These are phyloP conservation scores for Phytophthora foliorum DNA, from an alignment of 352 stramenopile genomes.

Conservation along the genomic window DNA sequence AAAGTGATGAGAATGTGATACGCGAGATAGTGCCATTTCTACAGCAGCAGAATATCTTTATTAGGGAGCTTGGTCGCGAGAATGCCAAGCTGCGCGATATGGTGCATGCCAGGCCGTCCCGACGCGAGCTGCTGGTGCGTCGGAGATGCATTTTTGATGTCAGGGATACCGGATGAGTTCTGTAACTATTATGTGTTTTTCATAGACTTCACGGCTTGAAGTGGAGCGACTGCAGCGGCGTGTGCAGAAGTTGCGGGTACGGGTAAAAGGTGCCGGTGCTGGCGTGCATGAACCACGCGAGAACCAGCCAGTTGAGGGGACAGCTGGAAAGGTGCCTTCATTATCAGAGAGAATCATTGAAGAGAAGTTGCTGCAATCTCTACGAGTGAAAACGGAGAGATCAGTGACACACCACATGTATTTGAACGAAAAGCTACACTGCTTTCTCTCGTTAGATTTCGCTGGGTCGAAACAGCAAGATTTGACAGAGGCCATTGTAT, in stretches of 20 bases:
- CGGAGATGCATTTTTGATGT: neutral
- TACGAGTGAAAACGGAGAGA: conserved; percentile 32
- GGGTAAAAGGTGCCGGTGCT: neutral
- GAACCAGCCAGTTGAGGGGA: neutral
- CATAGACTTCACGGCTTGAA: conserved; percentile 33
- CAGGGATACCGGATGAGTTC: neutral
- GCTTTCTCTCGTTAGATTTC: conserved; percentile 32
- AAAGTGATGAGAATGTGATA: conserved; percentile 8
- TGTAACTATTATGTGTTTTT: neutral
- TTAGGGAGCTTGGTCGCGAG: conserved; percentile 35
- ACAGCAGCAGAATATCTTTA: conserved; percentile 29
- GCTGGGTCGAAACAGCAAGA: conserved; percentile 1
- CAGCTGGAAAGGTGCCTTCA: conserved; percentile 4
- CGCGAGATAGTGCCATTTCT: conserved; percentile 30
- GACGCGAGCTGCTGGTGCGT: conserved; percentile 36
- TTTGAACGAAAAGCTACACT: conserved; percentile 40
- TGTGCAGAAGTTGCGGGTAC: conserved; percentile 17
- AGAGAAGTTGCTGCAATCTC: conserved; percentile 36
- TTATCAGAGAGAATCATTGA: conserved; percentile 39
- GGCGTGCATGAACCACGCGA: neutral
- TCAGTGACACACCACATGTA: conserved; percentile 27
- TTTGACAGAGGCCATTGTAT: conserved; percentile 11
- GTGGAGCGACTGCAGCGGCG: conserved; percentile 37
- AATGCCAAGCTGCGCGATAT: conserved; percentile 45
- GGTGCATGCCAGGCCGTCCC: conserved; percentile 37